Base-by-base conservation (phyloP, 139 green algal species). In the Chlamydomonas sphaeroides region DNA sequence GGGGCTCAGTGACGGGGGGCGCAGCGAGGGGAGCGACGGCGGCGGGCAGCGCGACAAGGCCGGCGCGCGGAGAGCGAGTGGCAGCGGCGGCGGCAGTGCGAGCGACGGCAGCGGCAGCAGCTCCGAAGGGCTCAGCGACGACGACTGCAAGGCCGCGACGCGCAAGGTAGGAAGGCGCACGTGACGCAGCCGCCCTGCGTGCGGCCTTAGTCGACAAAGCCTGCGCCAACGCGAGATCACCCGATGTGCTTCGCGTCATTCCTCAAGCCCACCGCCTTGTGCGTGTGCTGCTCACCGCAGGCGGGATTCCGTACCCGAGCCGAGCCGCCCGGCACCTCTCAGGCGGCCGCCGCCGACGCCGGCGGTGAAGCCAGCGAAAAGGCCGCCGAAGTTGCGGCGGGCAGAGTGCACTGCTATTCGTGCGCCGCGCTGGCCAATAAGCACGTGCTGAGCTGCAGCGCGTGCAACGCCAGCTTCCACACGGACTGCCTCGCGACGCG, bases 391-490 rank as follows among this genome's bases (percentile, higher is more conserved):
- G 33, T 18, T 10, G 71, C 71, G 6, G 42, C 76, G 30, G n/a
- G 3, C 20, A 65, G 59, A 32, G 28, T 39, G 36, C 49, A 42
- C 33, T 85, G 79, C 56, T 33, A 48, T 18, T 36, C 77, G 48
- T 86, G 80, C 59, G 28, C 74, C 45, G 33, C 48, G 0, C 49
- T 39, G 35, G 80, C 81, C 63, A 36, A 65, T 1, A 48, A 71
- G 5, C 66, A 80, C 70, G 72, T 86, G 32, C 56, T 86, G 25
- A n/a, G 61, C 26, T 86, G 80, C 63, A 49, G 70, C 38, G 18
- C 42, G 36, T 86, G 80, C 71, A 30, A 26, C 20, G 36, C 56
- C 15, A 10, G 36, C 36, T 86, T 81, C 70, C 80, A 86, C 71
- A 48, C 81, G 36, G 70, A 86, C 30, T 86, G 80, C 62, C 15